Conservation (phyloP, 768 basidiomycete species). For the Gyrodon lividus region DNA sequence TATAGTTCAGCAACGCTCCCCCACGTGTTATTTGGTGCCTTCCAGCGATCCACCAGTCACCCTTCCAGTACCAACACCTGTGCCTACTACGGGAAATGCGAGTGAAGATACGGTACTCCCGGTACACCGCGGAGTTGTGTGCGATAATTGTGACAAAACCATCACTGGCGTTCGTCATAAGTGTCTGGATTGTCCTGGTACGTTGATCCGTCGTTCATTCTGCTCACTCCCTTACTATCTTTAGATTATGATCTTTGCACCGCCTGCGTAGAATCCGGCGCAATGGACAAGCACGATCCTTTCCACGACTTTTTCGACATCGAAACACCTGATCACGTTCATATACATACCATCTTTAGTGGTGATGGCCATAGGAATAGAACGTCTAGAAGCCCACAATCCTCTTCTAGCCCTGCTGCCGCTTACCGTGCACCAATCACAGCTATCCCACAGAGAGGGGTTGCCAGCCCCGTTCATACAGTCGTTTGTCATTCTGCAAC, state of each 20-base stretch:
- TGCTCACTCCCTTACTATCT: conserved; percentile 2
- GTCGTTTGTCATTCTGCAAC: conserved; percentile 57
- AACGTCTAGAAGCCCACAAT: conserved; percentile 18
- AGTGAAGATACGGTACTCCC: neutral
- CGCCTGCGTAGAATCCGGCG: conserved; percentile 48
- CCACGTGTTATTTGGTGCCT: neutral
- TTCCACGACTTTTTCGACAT: conserved; percentile 75
- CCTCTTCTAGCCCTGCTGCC: conserved; percentile 2
- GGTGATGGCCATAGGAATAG: conserved; percentile 32
- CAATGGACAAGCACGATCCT: conserved; percentile 53
- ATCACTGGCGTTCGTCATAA: conserved; percentile 74
- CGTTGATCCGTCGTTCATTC: conserved; percentile 13
- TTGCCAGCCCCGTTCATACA: neutral
- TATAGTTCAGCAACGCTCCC: conserved; percentile 21
- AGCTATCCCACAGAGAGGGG: neutral
- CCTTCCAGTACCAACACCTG: neutral
- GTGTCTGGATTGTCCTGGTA: conserved; percentile 75
- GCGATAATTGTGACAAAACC: conserved; percentile 58
- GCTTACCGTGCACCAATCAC: neutral
- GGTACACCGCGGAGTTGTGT: conserved; percentile 58
- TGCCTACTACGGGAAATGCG: neutral
- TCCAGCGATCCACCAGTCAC: neutral
- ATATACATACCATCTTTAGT: conserved; percentile 59
- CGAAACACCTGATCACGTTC: conserved; percentile 58
- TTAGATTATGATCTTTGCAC: conserved; percentile 75